Base-by-base conservation (phyloP, 768 basidiomycete species). In the Coprinopsis sp. region DNA sequence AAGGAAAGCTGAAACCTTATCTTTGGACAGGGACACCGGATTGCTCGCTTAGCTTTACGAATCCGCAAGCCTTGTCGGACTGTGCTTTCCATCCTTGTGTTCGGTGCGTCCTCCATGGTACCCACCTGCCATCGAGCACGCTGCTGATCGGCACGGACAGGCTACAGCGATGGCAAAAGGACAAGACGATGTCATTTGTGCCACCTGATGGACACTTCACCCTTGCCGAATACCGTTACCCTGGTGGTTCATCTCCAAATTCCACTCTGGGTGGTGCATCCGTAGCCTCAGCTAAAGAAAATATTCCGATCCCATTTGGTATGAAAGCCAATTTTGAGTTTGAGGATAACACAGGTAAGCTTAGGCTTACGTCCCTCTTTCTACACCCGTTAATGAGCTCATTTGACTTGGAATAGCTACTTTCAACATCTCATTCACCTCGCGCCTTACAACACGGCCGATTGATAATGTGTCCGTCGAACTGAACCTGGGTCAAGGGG, bases 41-140 rank as follows among this genome's bases (percentile, higher is more conserved):
- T 58, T 74, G 94, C 44, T 69, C 82, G 2, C 62, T 95, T 47
- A 80, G 76, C 12, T 88, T 95, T 60, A 73, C 78, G 6, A 91
- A 90, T 60, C 76, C 88, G 1, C 78, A 79, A 55, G 75, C 80
- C 24, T 68, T 93, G 56, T 71, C 70, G 2, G 89, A 94, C 55
- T 87, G 84, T 51, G 80, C 88, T 2, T 95, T 98, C 64, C 95
- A 98, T 62, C 82, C 93, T 24, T 96, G 92, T 61, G 83, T 98
- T 46, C 78, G 94, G 91, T 91, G 62, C 61, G 10, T 19, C 45
- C 14, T 43, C 22, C 21, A 37, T 19, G 19, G 16, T 22, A 16
- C 24, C 36, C 45, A 52, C 50, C 22, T 46, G 42, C 11, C 51
- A 33, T 21, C 19, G 18, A 37, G 40, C 25, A 38, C 24, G 27